A percentile compares a stretch with the other conserved stretches of the same genome.
These are phyloP conservation scores for Trichoderma arundinaceum DNA, from an alignment of 2,329 filamentous ascomycete species.

Conservation along the genomic window DNA sequence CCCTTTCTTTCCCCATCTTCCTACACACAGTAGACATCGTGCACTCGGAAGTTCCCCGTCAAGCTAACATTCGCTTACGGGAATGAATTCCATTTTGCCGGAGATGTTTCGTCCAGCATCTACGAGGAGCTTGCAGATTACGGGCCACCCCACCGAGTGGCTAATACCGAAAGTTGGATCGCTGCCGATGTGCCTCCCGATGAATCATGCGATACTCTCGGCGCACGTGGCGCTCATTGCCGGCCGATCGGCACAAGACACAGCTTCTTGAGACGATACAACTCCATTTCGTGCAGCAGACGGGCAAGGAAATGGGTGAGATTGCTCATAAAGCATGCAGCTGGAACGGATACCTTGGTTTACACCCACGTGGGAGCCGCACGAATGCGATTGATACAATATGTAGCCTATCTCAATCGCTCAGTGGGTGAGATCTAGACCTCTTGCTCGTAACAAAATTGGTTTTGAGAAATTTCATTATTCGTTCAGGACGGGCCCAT, in stretches of 20 bases:
- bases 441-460: background rate
- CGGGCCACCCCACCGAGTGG: conserved; percentile 3
- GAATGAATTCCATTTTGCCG: background rate
- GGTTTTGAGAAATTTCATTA: background rate
- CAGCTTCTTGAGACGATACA: background rate
- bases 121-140: background rate
- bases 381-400: background rate
- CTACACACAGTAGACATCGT: background rate
- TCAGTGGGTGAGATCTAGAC: background rate
- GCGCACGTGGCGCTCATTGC: background rate
- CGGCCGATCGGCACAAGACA: background rate
- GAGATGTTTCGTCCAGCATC: background rate
- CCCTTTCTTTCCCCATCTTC: background rate
- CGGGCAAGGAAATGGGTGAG: background rate
- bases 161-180: conserved; percentile 14
- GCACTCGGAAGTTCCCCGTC: conserved; percentile 15
- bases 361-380: background rate
- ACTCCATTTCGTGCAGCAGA: background rate
- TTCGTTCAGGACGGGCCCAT: background rate
- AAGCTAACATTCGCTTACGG: conserved; percentile 15
- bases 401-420: background rate
- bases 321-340: background rate
- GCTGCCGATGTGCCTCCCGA: conserved; percentile 8
- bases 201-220: conserved; percentile 17
- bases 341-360: background rate